phyloP scores from a whole-genome alignment of 2,329 filamentous ascomycete species.

The Drechslerella stenobrocha region DNA sequence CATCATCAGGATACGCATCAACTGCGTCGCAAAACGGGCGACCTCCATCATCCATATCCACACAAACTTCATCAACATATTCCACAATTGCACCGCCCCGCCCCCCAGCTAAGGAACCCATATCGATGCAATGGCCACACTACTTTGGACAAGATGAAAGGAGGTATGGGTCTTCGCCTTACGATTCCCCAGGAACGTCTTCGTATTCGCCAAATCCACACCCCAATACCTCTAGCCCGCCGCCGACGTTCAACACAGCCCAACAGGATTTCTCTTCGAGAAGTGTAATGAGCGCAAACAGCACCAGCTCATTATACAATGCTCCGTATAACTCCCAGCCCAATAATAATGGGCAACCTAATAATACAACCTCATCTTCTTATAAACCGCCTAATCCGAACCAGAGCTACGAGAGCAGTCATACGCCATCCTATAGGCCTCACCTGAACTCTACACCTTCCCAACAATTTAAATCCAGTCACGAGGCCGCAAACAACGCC shows the following conservation, averaged over 20 bases:
- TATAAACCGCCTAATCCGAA: slow-evolving; percentile 5
- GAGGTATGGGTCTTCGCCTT: slow-evolving; percentile 11
- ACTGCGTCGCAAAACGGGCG: slow-evolving; percentile 7
- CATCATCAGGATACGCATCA: slow-evolving; percentile 11
- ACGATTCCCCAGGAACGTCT: background rate
- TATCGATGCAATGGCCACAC: slow-evolving; percentile 12
- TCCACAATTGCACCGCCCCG: slow-evolving; percentile 13
- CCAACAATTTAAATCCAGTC: background rate
- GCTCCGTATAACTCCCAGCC: slow-evolving; percentile 7
- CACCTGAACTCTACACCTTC: background rate
- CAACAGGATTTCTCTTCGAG: slow-evolving; percentile 3
- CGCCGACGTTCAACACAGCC: slow-evolving; percentile 3
- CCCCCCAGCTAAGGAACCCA: slow-evolving; percentile 23
- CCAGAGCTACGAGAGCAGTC: background rate
- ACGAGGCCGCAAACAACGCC: background rate
- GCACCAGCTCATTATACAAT: slow-evolving; percentile 33
- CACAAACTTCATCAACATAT: background rate
- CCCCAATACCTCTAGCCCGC: slow-evolving; percentile 4
- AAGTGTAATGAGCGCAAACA: slow-evolving; percentile 24
- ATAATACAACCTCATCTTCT: background rate
- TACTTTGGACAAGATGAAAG: slow-evolving; percentile 25
- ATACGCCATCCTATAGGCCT: slow-evolving; percentile 12
- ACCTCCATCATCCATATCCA: slow-evolving; percentile 7
- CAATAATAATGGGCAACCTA: background rate
- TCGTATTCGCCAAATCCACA: slow-evolving; percentile 3